These are phyloP conservation scores for Trichoderma asperelloides DNA, from an alignment of 495 filamentous ascomycete species.

Conservation along the genomic window DNA sequence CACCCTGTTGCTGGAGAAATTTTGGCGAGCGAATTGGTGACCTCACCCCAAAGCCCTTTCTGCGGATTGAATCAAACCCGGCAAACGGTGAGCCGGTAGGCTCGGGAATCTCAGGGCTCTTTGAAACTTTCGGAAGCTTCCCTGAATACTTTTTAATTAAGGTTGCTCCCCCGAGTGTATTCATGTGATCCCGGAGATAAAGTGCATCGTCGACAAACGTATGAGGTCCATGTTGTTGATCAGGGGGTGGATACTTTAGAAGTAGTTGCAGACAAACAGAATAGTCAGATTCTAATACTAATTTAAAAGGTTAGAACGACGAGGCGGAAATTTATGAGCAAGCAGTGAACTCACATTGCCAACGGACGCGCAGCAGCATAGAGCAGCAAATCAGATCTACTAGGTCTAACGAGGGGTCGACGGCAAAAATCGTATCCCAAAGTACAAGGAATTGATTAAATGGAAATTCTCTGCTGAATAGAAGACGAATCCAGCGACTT, in stretches of 20 bases:
- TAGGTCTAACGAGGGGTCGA: slow-evolving; percentile 72
- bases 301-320: neutral
- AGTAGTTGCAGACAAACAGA: slow-evolving; percentile 72
- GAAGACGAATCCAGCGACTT: slow-evolving; percentile 87
- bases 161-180: slow-evolving; percentile 56
- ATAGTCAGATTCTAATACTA: slow-evolving; percentile 80
- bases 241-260: slow-evolving; percentile 69
- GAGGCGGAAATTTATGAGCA: neutral
- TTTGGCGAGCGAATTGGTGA: slow-evolving; percentile 49
- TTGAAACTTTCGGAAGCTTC: slow-evolving; percentile 42
- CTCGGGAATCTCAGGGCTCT: slow-evolving; percentile 26
- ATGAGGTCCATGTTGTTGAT: slow-evolving; percentile 52
- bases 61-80: slow-evolving; percentile 23
- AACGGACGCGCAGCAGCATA: slow-evolving; percentile 88
- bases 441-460: slow-evolving; percentile 75
- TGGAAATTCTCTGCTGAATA: slow-evolving; percentile 89
- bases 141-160: slow-evolving; percentile 80
- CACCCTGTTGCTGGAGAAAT: slow-evolving; percentile 51
- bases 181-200: slow-evolving; percentile 71
- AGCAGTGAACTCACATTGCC: slow-evolving; percentile 59
- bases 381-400: slow-evolving; percentile 84
- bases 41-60: slow-evolving; percentile 27
- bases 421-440: slow-evolving; percentile 88
- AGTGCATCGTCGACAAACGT: slow-evolving; percentile 85
- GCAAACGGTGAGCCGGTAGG: slow-evolving; percentile 25